Base-by-base conservation (phyloP, 129 eudicot genomes). In the Tagetes patula region DNA sequence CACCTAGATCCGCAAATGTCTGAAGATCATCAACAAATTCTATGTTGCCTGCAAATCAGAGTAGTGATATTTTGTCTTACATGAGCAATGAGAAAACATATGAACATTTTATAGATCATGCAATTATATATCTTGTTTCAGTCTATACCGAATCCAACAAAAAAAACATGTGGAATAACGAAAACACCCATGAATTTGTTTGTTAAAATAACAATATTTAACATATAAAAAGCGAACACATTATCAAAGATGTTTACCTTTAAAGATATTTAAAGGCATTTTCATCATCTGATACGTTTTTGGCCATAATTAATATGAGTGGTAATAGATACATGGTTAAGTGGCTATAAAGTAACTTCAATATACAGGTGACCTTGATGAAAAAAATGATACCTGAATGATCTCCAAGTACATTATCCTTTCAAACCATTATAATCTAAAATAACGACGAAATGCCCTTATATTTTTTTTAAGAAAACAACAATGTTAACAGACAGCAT, bases 1-100 rank as follows among this genome's bases (percentile, higher is more conserved):
- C 30, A 64, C 91, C 92, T 71, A 94, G 96, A 63, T 90, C 91
- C 70, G 82, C 86, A 75, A 90, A 94, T 8, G 97, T 90, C 56
- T 78, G 76, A 40, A 87, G 86, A 77, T 94, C 96, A 76, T 94
- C 98, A 71, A 94, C 98, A 74, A 86, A 83, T 72, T 94, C 98
- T 84, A 90, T 73, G 81, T 88, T 93, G 76, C 85, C 96, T 93
- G 88, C 77, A 73, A 65, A 79, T 77, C 41, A 73, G 49, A 32
- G 27, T 20, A 46, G 4, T 46, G 20, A 74, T 45, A 42, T 8
- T 47, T 50, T 55, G 54, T 71, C 3, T 46, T 64, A 6, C 5
- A 38, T 34, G 43, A 41, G 40, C 52, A 36, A 54, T 46, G n/a
- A 58, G 72, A 76, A 32, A 47, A 11, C 31, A 36, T 36, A 3